phyloP scores from a whole-genome alignment of 2,329 filamentous ascomycete species.

The Amesomyces nigricolor region DNA sequence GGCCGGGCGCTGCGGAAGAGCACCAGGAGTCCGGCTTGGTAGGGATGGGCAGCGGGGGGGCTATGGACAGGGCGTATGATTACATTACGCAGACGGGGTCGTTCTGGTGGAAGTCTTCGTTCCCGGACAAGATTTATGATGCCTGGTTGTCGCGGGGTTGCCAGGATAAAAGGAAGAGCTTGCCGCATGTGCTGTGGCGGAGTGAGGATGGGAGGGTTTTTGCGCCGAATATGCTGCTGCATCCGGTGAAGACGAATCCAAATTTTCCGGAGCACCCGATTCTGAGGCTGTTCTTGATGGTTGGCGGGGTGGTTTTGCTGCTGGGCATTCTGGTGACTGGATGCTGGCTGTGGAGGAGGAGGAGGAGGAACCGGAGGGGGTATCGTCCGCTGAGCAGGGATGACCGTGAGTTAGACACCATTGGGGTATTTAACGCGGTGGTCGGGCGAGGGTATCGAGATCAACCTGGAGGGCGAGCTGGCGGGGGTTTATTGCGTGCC shows the following conservation, averaged over 20 bases:
- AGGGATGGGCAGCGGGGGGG: neutral
- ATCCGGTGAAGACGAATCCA: constrained; percentile 7
- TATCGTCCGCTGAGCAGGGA: constrained; percentile 6
- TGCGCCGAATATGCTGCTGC: constrained; percentile 11
- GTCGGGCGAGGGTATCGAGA: constrained; percentile 20
- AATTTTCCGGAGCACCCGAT: neutral
- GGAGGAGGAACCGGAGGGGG: neutral
- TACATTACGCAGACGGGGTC: constrained; percentile 1
- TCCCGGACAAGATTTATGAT: constrained; percentile 6
- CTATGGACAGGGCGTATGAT: neutral
- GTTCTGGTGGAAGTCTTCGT: constrained; percentile 4
- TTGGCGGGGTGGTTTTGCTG: neutral
- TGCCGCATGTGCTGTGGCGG: constrained; percentile 6
- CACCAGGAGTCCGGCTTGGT: neutral
- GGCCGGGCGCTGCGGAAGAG: neutral
- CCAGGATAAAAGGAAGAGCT: neutral
- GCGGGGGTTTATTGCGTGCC: constrained; percentile 20
- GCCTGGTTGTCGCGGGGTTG: neutral
- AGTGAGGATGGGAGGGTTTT: constrained; percentile 1
- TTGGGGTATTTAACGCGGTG: constrained; percentile 18
- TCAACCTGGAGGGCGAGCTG: constrained; percentile 20
- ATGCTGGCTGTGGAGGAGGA: constrained; percentile 1
- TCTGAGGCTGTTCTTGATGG: neutral
- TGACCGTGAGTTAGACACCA: constrained; percentile 20
- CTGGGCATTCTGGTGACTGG: neutral